These are phyloP conservation scores for Acacia melanoxylon DNA, from an alignment of 306 rosid genomes.

Conservation along the genomic window DNA sequence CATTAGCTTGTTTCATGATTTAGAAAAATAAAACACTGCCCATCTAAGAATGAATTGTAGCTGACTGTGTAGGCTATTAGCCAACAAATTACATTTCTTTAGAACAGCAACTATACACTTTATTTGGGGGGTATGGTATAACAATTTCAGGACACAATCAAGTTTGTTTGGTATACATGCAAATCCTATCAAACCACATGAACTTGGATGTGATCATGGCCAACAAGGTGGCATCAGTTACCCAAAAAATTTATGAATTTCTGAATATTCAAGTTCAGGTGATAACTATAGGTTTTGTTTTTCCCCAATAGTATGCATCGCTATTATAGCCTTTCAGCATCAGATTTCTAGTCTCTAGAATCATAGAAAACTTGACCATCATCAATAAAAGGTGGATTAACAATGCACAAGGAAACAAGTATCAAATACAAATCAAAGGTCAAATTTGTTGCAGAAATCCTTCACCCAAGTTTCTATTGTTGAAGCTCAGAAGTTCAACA, in stretches of 20 bases:
- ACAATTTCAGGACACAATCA: slow-evolving; percentile 14
- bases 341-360: slow-evolving; percentile 1
- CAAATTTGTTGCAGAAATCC: background rate
- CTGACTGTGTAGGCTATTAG: background rate
- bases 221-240: background rate
- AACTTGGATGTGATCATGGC: slow-evolving; percentile 10
- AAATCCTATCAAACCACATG: slow-evolving; percentile 23
- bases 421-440: background rate
- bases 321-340: background rate
- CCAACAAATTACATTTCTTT: slow-evolving; percentile 22
- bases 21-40: slow-evolving; percentile 16
- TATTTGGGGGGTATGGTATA: background rate
- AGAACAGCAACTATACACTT: background rate
- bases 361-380: background rate
- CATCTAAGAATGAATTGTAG: background rate
- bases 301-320: background rate
- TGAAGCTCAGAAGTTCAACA: slow-evolving; percentile 21
- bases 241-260: background rate
- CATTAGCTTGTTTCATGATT: slow-evolving; percentile 14
- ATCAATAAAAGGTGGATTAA: slow-evolving; percentile 19
- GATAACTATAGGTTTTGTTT: background rate
- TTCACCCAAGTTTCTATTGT: slow-evolving; percentile 10
- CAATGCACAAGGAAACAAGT: background rate
- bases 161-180: slow-evolving; percentile 25
- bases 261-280: background rate